Evolutionary conservation across 2,329 filamentous ascomycete species (phyloP).

Genomic region (Bimuria novae-zelandiae): DNA sequence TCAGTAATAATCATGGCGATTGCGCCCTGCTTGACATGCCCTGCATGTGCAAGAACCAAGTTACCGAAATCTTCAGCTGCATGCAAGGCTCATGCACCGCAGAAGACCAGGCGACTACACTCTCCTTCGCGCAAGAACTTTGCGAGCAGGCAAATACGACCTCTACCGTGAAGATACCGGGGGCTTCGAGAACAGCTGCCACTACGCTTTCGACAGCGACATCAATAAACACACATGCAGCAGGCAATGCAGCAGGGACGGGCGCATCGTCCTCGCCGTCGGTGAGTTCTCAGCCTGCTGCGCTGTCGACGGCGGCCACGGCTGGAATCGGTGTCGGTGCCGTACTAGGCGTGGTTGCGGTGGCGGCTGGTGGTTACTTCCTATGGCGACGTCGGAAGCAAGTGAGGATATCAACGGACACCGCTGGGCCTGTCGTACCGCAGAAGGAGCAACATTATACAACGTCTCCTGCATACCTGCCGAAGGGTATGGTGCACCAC

Average conservation of each 20-base stretch:
- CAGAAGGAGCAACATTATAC: background rate
- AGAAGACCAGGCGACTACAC: background rate
- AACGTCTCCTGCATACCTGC: background rate
- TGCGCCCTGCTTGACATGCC: slow-evolving; percentile 1
- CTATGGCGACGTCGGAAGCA: background rate
- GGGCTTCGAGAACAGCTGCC: background rate
- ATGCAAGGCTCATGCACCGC: slow-evolving; percentile 5
- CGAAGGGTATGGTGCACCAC: background rate
- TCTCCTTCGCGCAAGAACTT: background rate
- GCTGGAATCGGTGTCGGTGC: background rate
- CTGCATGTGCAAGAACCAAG: slow-evolving; percentile 5
- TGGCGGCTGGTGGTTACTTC: background rate
- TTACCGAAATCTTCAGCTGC: slow-evolving; percentile 3
- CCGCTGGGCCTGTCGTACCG: background rate
- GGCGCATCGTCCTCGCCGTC: background rate
- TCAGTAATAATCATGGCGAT: background rate
- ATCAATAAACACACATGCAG: too few relatives aligned
- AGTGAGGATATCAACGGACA: background rate
- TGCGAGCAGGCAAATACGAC: background rate
- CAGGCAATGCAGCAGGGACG: too few relatives aligned
- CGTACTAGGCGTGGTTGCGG: background rate
- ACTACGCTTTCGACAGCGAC: background rate
- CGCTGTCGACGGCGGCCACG: background rate
- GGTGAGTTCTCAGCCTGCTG: background rate
- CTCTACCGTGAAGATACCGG: background rate